phyloP scores from a whole-genome alignment of 768 basidiomycete species.

The Pleurotus platypus region DNA sequence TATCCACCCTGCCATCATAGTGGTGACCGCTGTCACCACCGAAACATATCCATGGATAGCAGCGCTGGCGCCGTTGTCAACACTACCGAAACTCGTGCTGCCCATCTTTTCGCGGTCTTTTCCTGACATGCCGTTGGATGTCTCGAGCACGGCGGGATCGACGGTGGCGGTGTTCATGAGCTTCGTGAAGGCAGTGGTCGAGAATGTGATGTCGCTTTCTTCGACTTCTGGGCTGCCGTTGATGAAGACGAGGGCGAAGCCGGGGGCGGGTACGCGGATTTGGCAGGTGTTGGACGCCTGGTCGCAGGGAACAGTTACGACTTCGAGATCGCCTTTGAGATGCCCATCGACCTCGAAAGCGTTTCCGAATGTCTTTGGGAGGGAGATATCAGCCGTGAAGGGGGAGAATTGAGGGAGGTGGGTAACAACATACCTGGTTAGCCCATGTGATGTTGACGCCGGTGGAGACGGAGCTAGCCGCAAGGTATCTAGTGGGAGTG shows the following conservation, averaged over 20 bases:
- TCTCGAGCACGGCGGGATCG: constrained; percentile 51
- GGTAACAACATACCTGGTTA: constrained; percentile 37
- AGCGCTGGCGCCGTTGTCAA: background rate
- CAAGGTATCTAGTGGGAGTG: constrained; percentile 41
- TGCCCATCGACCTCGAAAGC: constrained; percentile 65
- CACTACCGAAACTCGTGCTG: constrained; percentile 23
- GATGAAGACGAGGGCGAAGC: constrained; percentile 74
- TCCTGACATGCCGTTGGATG: constrained; percentile 42
- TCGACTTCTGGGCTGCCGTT: constrained; percentile 32
- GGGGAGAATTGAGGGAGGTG: background rate
- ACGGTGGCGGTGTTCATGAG: constrained; percentile 49
- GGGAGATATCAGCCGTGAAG: background rate
- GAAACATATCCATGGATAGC: background rate
- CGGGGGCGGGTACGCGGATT: constrained; percentile 64
- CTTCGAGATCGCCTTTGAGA: constrained; percentile 43
- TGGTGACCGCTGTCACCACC: background rate
- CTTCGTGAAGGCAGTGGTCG: constrained; percentile 55
- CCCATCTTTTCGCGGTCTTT: constrained; percentile 20
- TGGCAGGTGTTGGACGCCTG: constrained; percentile 45
- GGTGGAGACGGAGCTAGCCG: constrained; percentile 43
- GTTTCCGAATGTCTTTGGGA: constrained; percentile 7
- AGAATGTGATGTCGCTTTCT: constrained; percentile 39
- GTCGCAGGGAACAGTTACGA: constrained; percentile 58
- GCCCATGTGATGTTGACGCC: constrained; percentile 64
- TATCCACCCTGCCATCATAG: background rate